These are phyloP conservation scores for Pythium folliculosum DNA, from an alignment of 352 stramenopile genomes.

Conservation along the genomic window DNA sequence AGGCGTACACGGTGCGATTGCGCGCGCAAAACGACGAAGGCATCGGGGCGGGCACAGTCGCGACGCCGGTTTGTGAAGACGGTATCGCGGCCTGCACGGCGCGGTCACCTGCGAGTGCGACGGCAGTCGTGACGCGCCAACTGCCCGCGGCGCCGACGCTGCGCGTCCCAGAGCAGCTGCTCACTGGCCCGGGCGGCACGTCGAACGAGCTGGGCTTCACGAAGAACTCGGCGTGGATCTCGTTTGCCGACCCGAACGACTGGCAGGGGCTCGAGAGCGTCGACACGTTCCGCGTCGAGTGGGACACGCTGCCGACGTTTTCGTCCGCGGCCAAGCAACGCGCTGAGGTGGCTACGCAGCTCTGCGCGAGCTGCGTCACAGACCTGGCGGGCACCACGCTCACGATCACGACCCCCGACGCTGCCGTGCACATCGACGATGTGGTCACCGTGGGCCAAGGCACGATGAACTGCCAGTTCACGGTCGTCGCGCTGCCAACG, in stretches of 20 bases:
- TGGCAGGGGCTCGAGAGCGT: slow-evolving; percentile 79
- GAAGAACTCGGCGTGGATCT: slow-evolving; percentile 53
- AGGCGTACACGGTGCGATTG: slow-evolving; percentile 77
- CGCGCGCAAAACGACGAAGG: slow-evolving; percentile 87
- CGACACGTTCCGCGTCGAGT: slow-evolving; percentile 91
- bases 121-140: slow-evolving; percentile 56
- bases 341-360: slow-evolving; percentile 36
- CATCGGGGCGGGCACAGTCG: slow-evolving; percentile 51
- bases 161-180: slow-evolving; percentile 50
- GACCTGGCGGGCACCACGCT: slow-evolving; percentile 30
- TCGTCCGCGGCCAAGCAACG: slow-evolving; percentile 38
- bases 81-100: slow-evolving; percentile 78
- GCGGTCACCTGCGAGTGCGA: slow-evolving; percentile 8
- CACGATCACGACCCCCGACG: slow-evolving; percentile 34
- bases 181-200: slow-evolving; percentile 27
- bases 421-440: slow-evolving; percentile 36
- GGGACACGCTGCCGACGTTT: slow-evolving; percentile 78
- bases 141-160: slow-evolving; percentile 53
- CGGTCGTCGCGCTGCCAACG: slow-evolving; percentile 35
- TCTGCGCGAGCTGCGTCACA: slow-evolving; percentile 60
- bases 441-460: slow-evolving; percentile 57
- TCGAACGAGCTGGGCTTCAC: slow-evolving; percentile 71
- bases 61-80: slow-evolving; percentile 87
- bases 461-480: slow-evolving; percentile 51
- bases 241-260: slow-evolving; percentile 63